phyloP scores from a whole-genome alignment of 2,329 filamentous ascomycete genomes.

The Cytospora piceicola region DNA sequence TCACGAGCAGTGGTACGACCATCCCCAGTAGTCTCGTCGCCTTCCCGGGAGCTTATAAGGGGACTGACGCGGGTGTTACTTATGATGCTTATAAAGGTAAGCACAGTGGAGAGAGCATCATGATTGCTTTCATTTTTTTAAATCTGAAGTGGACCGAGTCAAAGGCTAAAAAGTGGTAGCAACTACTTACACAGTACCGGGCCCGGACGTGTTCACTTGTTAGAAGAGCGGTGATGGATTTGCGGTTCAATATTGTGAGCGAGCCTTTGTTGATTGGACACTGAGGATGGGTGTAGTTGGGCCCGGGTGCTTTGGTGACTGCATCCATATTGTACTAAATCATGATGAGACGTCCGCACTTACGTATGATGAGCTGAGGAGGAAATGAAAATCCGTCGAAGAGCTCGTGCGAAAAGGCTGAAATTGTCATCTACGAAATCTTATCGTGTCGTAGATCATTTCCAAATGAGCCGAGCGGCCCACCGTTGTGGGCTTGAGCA shows the following conservation, averaged over 20 bases:
- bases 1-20: conserved; percentile 53
- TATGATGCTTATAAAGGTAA: conserved; percentile 56
- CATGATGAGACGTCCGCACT: neutral
- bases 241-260: neutral
- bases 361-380: neutral
- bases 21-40: conserved; percentile 48
- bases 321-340: neutral
- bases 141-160: neutral
- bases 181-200: conserved; percentile 50
- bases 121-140: neutral
- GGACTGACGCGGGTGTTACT: conserved; percentile 54
- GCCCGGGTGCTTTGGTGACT: neutral
- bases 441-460: neutral
- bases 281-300: neutral
- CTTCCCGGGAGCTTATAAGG: conserved; percentile 59
- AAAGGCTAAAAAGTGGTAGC: conserved; percentile 33
- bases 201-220: conserved; percentile 53
- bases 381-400: neutral
- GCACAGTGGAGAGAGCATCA: conserved; percentile 31
- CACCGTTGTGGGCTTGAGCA: neutral
- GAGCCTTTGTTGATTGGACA: neutral
- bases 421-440: neutral
- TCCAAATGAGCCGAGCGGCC: neutral
- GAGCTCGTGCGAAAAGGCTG: neutral
- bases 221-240: conserved; percentile 32